These are phyloP conservation scores for Aspergillus affinis DNA, from an alignment of 495 filamentous ascomycete species.

Conservation along the genomic window DNA sequence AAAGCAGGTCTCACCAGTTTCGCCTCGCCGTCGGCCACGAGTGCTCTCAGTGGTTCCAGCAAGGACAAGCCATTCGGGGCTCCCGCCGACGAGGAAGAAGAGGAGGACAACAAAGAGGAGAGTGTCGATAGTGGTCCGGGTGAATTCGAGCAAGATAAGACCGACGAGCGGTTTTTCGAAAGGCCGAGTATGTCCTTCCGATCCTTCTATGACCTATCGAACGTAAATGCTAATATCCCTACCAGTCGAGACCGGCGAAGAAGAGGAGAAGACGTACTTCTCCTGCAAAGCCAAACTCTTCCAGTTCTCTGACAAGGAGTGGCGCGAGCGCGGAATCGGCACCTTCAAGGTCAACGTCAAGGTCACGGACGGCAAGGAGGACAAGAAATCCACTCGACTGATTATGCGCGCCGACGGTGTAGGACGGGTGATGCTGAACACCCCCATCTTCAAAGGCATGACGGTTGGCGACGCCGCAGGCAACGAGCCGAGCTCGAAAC, in stretches of 20 bases:
- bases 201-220: neutral
- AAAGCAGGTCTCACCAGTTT: slow-evolving; percentile 64
- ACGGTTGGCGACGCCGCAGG: slow-evolving; percentile 60
- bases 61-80: slow-evolving; percentile 72
- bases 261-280: slow-evolving; percentile 59
- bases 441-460: slow-evolving; percentile 70
- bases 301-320: slow-evolving; percentile 67
- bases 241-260: slow-evolving; percentile 74
- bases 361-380: slow-evolving; percentile 46
- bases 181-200: slow-evolving; percentile 59
- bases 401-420: slow-evolving; percentile 87
- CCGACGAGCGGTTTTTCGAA: slow-evolving; percentile 66
- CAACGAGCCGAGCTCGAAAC: slow-evolving; percentile 51
- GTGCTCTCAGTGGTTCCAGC: slow-evolving; percentile 53
- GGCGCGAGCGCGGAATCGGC: slow-evolving; percentile 85
- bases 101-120: slow-evolving; percentile 41
- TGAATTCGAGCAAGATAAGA: slow-evolving; percentile 51
- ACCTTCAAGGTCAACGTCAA: slow-evolving; percentile 80
- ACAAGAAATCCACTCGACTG: slow-evolving; percentile 61
- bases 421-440: slow-evolving; percentile 83
- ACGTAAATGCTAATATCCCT: slow-evolving; percentile 2
- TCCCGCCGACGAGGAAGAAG: slow-evolving; percentile 61
- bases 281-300: slow-evolving; percentile 75
- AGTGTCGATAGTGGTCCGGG: slow-evolving; percentile 47
- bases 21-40: slow-evolving; percentile 59